Evolutionary conservation across 1,139 yeast species (phyloP).

Genomic region (Saccharomycopsis phalli): DNA sequence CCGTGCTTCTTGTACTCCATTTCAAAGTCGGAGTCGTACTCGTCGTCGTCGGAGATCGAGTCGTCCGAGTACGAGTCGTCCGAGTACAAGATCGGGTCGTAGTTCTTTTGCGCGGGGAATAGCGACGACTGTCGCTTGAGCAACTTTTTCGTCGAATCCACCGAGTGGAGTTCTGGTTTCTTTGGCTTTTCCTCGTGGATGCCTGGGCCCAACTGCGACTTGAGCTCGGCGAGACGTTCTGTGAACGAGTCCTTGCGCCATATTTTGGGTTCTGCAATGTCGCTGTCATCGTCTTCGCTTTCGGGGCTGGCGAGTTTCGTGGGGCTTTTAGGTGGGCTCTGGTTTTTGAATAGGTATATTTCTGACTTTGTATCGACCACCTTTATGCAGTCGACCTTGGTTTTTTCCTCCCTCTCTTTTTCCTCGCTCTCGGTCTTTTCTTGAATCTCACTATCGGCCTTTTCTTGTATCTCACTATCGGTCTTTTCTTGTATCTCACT

Average conservation of each 20-base stretch:
- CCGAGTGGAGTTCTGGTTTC: not conserved
- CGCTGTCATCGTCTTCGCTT: slow-evolving; percentile 8
- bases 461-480: too few species aligned
- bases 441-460: too few species aligned
- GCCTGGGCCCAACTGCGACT: slow-evolving; percentile 6
- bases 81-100: slow-evolving; percentile 11
- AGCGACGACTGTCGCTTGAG: slow-evolving; percentile 14
- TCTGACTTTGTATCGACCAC: slow-evolving; percentile 11
- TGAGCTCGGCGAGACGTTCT: slow-evolving; percentile 14
- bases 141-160: slow-evolving; percentile 12
- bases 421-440: too few species aligned
- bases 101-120: slow-evolving; percentile 9
- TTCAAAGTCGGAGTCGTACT: slow-evolving; percentile 11
- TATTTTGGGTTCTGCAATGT: slow-evolving; percentile 9
- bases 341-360: slow-evolving; percentile 5
- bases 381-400: too few species aligned
- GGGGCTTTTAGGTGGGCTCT: not conserved
- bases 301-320: slow-evolving; percentile 7
- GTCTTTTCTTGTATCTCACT: too few species aligned
- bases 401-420: too few species aligned
- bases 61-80: slow-evolving; percentile 20
- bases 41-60: slow-evolving; percentile 10
- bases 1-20: not conserved
- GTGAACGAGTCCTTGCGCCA: slow-evolving; percentile 16
- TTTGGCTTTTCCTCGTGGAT: slow-evolving; percentile 2